Conservation (phyloP, 2,329 filamentous ascomycete species). For the Phoma herbarum region DNA sequence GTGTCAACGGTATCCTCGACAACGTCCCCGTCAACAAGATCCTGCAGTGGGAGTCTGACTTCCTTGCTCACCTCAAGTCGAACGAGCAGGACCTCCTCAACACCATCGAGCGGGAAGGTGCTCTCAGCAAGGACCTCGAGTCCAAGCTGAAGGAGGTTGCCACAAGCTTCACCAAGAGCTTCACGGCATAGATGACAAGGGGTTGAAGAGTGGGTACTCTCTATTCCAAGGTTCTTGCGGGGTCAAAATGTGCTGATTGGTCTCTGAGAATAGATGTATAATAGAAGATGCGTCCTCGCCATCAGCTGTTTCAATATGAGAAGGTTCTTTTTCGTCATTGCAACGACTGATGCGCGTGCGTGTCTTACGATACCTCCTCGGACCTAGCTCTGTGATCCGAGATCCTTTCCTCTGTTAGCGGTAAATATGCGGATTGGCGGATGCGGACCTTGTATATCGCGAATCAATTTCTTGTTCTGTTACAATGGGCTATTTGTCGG, state of each 20-base stretch:
- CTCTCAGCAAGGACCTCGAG: constrained; percentile 94
- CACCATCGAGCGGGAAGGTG: constrained; percentile 94
- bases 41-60: constrained; percentile 91
- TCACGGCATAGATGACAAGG: constrained; percentile 59
- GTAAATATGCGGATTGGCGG: constrained; percentile 35
- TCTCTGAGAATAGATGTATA: constrained; percentile 52
- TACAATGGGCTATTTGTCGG: neutral
- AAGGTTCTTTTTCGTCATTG: constrained; percentile 43
- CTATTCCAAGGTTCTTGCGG: constrained; percentile 47
- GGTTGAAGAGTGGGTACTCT: constrained; percentile 49
- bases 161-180: constrained; percentile 90
- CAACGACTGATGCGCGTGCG: constrained; percentile 18
- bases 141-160: constrained; percentile 80
- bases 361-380: constrained; percentile 27
- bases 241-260: constrained; percentile 52
- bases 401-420: constrained; percentile 41
- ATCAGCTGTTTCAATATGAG: constrained; percentile 53
- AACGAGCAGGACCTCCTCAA: constrained; percentile 86
- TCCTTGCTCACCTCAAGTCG: constrained; percentile 88
- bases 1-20: constrained; percentile 98
- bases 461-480: constrained; percentile 35
- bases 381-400: constrained; percentile 23
- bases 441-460: constrained; percentile 39
- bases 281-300: constrained; percentile 52
- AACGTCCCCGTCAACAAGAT: constrained; percentile 88